Evolutionary conservation across 352 stramenopile species (phyloP), one percentile per base, ranked within the genome.

Genomic region (Phytophthora tubulina): DNA sequence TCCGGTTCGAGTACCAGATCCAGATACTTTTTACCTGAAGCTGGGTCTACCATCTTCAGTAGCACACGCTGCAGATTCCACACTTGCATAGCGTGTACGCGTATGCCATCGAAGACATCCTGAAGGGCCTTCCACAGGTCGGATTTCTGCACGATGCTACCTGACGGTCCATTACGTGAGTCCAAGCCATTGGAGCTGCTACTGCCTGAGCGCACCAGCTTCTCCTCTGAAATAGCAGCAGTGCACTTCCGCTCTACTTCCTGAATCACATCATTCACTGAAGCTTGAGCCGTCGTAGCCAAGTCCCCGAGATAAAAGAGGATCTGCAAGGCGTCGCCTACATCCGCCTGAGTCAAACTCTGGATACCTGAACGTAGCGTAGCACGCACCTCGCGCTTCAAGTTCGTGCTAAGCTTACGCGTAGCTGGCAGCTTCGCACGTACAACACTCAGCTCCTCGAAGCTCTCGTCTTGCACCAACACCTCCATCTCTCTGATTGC

Each of bases 21-120:
- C 27, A 95, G 60, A 57, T 93, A 95, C 48, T 72, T 84, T 50
- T 80, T 79, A 10, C 73, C 67, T 10, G 81, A 80, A 30, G 51
- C 49, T 8, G 78, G 38, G 30, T 92, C 86, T 14, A 82, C 41
- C 82, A 95, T 92, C 70, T 95, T 95, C 6, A 82, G 58, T n/a
- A 96, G 78, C 42, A 95, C 88, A n/a, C 87, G 88, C 74, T 96
- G 84, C 31, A 96, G 63, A 70, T 94, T 95, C 89, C 89, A 96
- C 30, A 96, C 87, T 74, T 95, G 85, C 1, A 96, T 63, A 17
- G 88, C 87, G 63, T 93, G 79, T 0, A 76, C 55, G 14, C 86
- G 86, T 11, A 95, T 79, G 31, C 74, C 76, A 39, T 95, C 84
- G 67, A 96, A 92, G 1, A 95, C 78, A 52, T 93, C 81, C 50